phyloP scores from a whole-genome alignment of 345 rosid genomes.

The Odontarrhena argentea region DNA sequence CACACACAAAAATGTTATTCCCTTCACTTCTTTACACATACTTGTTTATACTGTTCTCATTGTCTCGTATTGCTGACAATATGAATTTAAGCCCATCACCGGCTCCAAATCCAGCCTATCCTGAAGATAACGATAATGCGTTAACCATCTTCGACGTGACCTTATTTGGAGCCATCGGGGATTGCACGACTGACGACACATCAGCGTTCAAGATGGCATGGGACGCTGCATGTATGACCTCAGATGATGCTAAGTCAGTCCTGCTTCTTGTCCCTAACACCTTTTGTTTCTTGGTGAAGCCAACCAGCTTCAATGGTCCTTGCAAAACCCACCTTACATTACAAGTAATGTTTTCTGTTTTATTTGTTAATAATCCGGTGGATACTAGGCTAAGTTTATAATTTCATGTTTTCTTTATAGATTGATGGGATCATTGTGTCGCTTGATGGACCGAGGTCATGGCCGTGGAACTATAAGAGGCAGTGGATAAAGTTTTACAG shows the following conservation, averaged over 20 bases:
- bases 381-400: not conserved
- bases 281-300: slow-evolving; percentile 67
- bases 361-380: no score
- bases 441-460: slow-evolving; percentile 56
- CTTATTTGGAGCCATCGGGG: slow-evolving; percentile 79
- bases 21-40: slow-evolving; percentile 12
- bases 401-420: slow-evolving; percentile 20
- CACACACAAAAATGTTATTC: slow-evolving; percentile 16
- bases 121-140: slow-evolving; percentile 5
- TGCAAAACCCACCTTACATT: slow-evolving; percentile 57
- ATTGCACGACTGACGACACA: slow-evolving; percentile 68
- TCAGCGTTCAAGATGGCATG: slow-evolving; percentile 84
- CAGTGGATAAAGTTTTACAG: slow-evolving; percentile 88
- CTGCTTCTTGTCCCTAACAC: slow-evolving; percentile 61
- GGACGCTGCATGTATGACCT: slow-evolving; percentile 64
- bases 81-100: slow-evolving; percentile 31
- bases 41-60: slow-evolving; percentile 26
- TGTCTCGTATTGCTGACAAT: not conserved
- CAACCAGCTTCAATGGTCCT: slow-evolving; percentile 86
- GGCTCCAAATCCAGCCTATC: slow-evolving; percentile 33
- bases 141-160: slow-evolving; percentile 52
- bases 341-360: slow-evolving; percentile 52
- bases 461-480: slow-evolving; percentile 63
- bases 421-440: slow-evolving; percentile 52
- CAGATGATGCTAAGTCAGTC: slow-evolving; percentile 8